Evolutionary conservation across 768 basidiomycete species (phyloP).

Genomic region (Bullera alba): DNA sequence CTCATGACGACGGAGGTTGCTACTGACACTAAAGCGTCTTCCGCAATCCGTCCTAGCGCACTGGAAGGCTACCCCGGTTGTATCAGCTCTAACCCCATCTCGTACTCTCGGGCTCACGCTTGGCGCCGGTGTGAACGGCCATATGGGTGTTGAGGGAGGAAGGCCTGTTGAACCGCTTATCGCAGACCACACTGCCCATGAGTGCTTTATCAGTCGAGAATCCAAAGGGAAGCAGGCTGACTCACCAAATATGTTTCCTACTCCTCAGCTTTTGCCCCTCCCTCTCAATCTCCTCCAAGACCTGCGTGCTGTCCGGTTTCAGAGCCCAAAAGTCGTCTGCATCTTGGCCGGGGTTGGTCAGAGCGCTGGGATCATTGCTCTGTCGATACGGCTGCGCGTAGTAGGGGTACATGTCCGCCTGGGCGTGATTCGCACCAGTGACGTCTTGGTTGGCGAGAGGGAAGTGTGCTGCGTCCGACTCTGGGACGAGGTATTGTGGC

Average conservation of each 20-base stretch:
- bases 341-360: not conserved
- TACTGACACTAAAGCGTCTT: slow-evolving; percentile 36
- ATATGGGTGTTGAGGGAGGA: slow-evolving; percentile 40
- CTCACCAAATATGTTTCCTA: slow-evolving; percentile 1
- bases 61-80: slow-evolving; percentile 22
- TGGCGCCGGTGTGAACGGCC: slow-evolving; percentile 43
- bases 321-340: not conserved
- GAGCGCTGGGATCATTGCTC: not conserved
- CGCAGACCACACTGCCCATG: slow-evolving; percentile 31
- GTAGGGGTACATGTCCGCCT: not conserved
- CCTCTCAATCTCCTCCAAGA: not conserved
- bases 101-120: slow-evolving; percentile 22
- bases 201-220: slow-evolving; percentile 44
- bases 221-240: not conserved
- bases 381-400: not conserved
- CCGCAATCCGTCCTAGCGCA: slow-evolving; percentile 26
- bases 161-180: slow-evolving; percentile 40
- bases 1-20: slow-evolving; percentile 40
- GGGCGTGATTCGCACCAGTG: not conserved
- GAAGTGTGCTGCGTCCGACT: too few species aligned
- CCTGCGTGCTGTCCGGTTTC: not conserved
- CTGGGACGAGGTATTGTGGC: too few species aligned
- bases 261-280: not conserved
- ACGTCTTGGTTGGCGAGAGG: too few species aligned
- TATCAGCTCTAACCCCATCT: slow-evolving; percentile 3